Evolutionary conservation across 2,329 filamentous ascomycete genomes (phyloP).

Genomic region (Ceratocystis variospora): DNA sequence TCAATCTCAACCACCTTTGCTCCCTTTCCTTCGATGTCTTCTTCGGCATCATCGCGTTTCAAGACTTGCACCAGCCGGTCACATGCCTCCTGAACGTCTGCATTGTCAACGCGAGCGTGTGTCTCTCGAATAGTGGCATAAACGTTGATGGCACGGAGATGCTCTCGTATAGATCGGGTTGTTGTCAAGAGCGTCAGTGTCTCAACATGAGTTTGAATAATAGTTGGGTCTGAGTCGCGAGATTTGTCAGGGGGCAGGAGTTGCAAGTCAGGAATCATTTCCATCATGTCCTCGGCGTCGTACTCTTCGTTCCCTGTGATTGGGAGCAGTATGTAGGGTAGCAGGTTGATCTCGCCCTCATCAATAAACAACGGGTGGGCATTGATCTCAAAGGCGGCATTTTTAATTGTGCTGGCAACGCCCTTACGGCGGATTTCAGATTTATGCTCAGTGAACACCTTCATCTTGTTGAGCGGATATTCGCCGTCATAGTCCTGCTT

Average conservation of each 20-base stretch:
- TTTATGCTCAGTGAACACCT: slow-evolving; percentile 84
- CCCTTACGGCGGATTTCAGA: slow-evolving; percentile 74
- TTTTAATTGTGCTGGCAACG: slow-evolving; percentile 95
- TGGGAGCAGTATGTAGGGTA: slow-evolving; percentile 80
- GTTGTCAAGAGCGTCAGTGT: slow-evolving; percentile 73
- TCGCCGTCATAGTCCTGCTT: slow-evolving; percentile 65
- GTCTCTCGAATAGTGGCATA: slow-evolving; percentile 84
- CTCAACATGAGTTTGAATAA: slow-evolving; percentile 78
- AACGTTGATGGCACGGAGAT: slow-evolving; percentile 61
- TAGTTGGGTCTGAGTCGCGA: slow-evolving; percentile 60
- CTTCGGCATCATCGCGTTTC: slow-evolving; percentile 61
- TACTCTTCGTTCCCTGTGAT: slow-evolving; percentile 83
- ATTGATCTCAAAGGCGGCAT: slow-evolving; percentile 68
- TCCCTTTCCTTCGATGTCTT: slow-evolving; percentile 31
- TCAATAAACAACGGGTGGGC: slow-evolving; percentile 58
- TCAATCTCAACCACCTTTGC: slow-evolving; percentile 32
- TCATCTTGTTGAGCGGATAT: slow-evolving; percentile 82
- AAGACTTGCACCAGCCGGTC: slow-evolving; percentile 82
- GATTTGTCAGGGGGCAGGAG: slow-evolving; percentile 79
- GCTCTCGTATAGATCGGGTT: slow-evolving; percentile 58
- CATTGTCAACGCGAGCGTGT: slow-evolving; percentile 63
- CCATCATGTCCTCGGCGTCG: slow-evolving; percentile 67
- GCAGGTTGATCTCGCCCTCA: slow-evolving; percentile 59
- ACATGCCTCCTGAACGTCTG: slow-evolving; percentile 68
- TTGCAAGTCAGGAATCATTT: slow-evolving; percentile 82